These are phyloP conservation scores for Nematocida sp. DNA, from an alignment of 371 early-diverging fungal species.

Conservation along the genomic window DNA sequence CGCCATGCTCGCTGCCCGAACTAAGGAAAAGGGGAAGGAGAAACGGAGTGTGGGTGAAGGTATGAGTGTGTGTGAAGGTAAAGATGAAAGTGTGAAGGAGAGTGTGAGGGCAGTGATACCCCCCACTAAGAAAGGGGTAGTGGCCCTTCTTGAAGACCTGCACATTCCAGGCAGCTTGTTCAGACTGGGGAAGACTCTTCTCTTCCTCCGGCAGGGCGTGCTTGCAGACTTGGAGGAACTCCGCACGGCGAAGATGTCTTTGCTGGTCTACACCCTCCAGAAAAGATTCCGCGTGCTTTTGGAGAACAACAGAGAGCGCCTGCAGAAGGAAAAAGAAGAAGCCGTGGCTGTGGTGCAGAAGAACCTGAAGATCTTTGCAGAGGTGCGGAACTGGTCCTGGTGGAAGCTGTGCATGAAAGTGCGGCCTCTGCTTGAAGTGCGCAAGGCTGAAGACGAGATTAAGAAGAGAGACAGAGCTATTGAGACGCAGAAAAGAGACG, in stretches of 20 bases:
- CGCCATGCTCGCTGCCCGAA: slow-evolving; percentile 66
- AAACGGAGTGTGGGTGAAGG: no score
- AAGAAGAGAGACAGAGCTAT: slow-evolving; percentile 74
- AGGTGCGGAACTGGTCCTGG: slow-evolving; percentile 61
- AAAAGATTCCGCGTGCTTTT: slow-evolving; percentile 76
- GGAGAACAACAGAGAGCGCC: slow-evolving; percentile 66
- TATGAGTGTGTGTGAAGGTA: no score
- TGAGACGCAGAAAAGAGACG: slow-evolving; percentile 78
- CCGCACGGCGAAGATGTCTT: slow-evolving; percentile 69
- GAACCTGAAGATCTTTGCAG: slow-evolving; percentile 53
- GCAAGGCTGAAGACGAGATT: slow-evolving; percentile 71
- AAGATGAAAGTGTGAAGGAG: no score
- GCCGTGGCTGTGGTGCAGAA: slow-evolving; percentile 51
- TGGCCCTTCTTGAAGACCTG: slow-evolving; percentile 10
- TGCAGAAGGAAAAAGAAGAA: slow-evolving; percentile 17
- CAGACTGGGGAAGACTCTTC: slow-evolving; percentile 82
- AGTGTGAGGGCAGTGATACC: background rate
- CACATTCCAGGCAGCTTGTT: slow-evolving; percentile 65
- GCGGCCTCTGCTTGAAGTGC: slow-evolving; percentile 84
- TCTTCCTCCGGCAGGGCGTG: slow-evolving; percentile 94
- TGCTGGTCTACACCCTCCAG: slow-evolving; percentile 70
- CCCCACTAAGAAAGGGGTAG: slow-evolving; percentile 14
- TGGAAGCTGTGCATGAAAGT: slow-evolving; percentile 77
- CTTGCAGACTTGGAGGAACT: slow-evolving; percentile 85
- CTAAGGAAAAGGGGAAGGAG: slow-evolving; percentile 1